Evolutionary conservation across 2,329 filamentous ascomycete species (phyloP).

Genomic region (Drechslera avenae): DNA sequence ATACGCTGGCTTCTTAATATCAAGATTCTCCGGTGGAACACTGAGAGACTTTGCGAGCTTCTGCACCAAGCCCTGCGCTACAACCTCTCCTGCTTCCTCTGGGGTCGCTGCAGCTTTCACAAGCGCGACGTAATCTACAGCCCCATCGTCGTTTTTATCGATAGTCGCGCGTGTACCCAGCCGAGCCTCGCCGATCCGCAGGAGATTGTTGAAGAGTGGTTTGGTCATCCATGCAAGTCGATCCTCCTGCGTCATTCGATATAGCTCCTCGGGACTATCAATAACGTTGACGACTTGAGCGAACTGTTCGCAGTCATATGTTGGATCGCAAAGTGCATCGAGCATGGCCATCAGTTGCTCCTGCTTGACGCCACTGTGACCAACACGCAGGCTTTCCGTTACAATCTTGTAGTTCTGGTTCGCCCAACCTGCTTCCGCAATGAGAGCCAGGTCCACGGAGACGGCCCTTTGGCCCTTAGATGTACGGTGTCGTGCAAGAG

Average conservation of each 20-base stretch:
- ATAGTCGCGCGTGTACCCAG: not conserved
- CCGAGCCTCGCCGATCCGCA: not conserved
- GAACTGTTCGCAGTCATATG: not conserved
- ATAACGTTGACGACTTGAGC: not conserved
- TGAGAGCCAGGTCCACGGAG: constrained; percentile 7
- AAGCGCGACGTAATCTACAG: not conserved
- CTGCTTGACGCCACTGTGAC: not conserved
- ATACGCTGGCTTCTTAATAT: not conserved
- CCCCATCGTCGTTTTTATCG: not conserved
- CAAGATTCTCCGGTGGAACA: not conserved
- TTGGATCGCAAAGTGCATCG: not conserved
- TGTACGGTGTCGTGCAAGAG: constrained; percentile 9
- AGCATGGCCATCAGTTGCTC: not conserved
- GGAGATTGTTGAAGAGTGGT: not conserved
- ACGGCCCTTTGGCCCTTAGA: constrained; percentile 8
- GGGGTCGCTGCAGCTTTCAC: not conserved
- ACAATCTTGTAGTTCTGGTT: not conserved
- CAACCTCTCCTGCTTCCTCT: not conserved
- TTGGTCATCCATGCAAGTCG: not conserved
- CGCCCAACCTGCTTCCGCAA: not conserved
- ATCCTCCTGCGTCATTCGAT: not conserved
- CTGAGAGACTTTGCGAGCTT: not conserved
- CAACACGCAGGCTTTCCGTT: not conserved
- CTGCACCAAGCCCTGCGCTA: not conserved
- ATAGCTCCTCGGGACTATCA: not conserved